phyloP scores from a whole-genome alignment of 106 monocot species.

The Amphibolis antarctica region DNA sequence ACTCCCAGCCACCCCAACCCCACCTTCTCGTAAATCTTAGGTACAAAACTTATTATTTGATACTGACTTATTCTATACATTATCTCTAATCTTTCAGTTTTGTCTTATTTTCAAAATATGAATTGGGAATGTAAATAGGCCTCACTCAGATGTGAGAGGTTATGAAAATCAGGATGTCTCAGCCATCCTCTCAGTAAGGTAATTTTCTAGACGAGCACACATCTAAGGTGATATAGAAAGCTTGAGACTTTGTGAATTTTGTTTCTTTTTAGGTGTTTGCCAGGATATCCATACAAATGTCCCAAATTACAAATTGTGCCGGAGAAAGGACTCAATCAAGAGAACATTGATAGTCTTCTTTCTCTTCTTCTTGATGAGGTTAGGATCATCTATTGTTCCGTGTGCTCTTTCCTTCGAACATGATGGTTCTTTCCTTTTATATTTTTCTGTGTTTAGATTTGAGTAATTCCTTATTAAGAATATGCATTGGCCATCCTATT shows the following conservation, averaged over 20 bases:
- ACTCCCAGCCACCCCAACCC: slow-evolving; percentile 35
- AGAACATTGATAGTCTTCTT: slow-evolving; percentile 47
- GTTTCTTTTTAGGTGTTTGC: slow-evolving; percentile 41
- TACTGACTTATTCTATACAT: slow-evolving; percentile 1
- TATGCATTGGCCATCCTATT: neutral
- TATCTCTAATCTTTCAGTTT: neutral
- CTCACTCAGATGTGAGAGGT: slow-evolving; percentile 51
- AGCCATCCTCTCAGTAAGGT: slow-evolving; percentile 69
- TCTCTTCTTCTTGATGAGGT: slow-evolving; percentile 89
- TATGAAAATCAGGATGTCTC: slow-evolving; percentile 41
- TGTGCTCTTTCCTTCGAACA: neutral
- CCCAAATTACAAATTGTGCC: slow-evolving; percentile 63
- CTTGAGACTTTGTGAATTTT: neutral
- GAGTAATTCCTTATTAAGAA: neutral
- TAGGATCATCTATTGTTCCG: neutral
- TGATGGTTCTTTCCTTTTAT: too few relatives aligned
- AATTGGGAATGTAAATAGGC: slow-evolving; percentile 30
- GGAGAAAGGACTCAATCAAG: slow-evolving; percentile 53
- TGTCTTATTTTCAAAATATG: neutral
- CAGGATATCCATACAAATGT: slow-evolving; percentile 88
- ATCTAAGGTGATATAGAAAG: neutral
- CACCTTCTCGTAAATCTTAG: slow-evolving; percentile 56
- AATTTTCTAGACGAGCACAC: neutral
- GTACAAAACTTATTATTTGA: slow-evolving; percentile 15
- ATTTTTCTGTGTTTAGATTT: too few relatives aligned